Evolutionary conservation across 2,329 filamentous ascomycete species (phyloP).

Genomic region (Aspergillus hiratsukae): DNA sequence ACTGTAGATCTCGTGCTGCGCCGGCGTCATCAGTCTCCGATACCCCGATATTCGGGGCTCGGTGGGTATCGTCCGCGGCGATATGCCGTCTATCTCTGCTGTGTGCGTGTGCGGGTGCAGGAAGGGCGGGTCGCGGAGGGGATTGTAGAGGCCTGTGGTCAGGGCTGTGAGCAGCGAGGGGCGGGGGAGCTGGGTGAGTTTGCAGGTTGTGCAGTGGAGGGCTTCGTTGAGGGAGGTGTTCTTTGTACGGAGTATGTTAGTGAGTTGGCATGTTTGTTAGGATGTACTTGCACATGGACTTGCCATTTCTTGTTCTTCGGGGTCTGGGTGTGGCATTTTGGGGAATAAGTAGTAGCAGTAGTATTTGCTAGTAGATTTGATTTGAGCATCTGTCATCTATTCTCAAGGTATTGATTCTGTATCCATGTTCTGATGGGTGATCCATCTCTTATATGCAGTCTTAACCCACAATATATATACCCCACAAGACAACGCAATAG

Average conservation of each 20-base stretch:
- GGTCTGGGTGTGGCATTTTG: too few species aligned
- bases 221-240: constrained; percentile 21
- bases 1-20: constrained; percentile 6
- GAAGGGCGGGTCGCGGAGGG: constrained; percentile 18
- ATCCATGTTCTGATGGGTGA: too few species aligned
- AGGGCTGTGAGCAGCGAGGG: constrained; percentile 15
- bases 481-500: too few species aligned
- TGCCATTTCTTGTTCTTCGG: too few species aligned
- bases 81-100: background rate
- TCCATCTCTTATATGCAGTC: too few species aligned
- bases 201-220: constrained; percentile 22
- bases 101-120: constrained; percentile 1
- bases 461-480: too few species aligned
- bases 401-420: too few species aligned
- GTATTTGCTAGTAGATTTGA: too few species aligned
- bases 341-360: too few species aligned
- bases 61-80: background rate
- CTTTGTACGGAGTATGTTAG: constrained; percentile 4
- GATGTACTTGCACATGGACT: too few species aligned
- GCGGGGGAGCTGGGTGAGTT: constrained; percentile 9
- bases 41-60: constrained; percentile 6
- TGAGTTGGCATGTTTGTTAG: too few species aligned
- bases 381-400: too few species aligned
- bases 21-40: constrained; percentile 2
- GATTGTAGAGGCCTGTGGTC: constrained; percentile 12